A percentile compares a stretch with the other conserved stretches of the same genome.
Evolutionary conservation across 306 rosid species (phyloP).

Genomic region (Morella rubra): DNA sequence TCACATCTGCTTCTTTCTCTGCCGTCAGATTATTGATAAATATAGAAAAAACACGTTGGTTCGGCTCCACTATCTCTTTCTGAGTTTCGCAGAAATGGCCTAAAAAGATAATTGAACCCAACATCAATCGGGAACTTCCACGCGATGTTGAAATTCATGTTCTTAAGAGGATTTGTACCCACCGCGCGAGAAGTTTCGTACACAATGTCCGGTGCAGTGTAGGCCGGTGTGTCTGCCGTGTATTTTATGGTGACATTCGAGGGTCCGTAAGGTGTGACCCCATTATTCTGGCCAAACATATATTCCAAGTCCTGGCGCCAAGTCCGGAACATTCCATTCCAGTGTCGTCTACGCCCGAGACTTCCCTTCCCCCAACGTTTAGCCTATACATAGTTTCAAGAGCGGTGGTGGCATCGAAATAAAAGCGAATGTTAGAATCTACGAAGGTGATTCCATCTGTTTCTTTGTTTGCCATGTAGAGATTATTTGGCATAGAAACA

Average conservation of each 20-base stretch:
- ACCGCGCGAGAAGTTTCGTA: slow-evolving; percentile 5
- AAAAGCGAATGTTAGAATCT: background rate
- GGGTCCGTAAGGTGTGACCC: fast-evolving
- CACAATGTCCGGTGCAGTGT: slow-evolving; percentile 16
- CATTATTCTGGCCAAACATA: fast-evolving
- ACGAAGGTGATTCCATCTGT: background rate
- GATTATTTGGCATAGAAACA: slow-evolving; percentile 27
- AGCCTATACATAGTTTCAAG: slow-evolving; percentile 27
- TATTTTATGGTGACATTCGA: background rate
- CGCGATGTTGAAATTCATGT: slow-evolving; percentile 12
- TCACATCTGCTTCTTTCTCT: background rate
- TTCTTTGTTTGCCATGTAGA: background rate
- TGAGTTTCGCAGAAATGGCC: slow-evolving; percentile 26
- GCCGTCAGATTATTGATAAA: slow-evolving; percentile 2
- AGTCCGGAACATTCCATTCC: slow-evolving; percentile 29
- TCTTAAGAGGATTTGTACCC: background rate
- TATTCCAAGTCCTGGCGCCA: slow-evolving; percentile 15
- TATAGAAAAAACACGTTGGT: background rate
- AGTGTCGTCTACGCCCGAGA: background rate
- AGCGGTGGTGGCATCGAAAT: slow-evolving; percentile 5
- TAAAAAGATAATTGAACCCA: slow-evolving; percentile 11
- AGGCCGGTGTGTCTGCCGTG: background rate
- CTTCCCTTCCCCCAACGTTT: slow-evolving; percentile 15
- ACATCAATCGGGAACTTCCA: slow-evolving; percentile 22
- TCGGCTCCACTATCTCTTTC: fast-evolving